A percentile compares a stretch with the other conserved stretches of the same genome.
These are phyloP conservation scores for Nitzschia sp. DNA, from an alignment of 108 stramenopile genomes.

Conservation along the genomic window DNA sequence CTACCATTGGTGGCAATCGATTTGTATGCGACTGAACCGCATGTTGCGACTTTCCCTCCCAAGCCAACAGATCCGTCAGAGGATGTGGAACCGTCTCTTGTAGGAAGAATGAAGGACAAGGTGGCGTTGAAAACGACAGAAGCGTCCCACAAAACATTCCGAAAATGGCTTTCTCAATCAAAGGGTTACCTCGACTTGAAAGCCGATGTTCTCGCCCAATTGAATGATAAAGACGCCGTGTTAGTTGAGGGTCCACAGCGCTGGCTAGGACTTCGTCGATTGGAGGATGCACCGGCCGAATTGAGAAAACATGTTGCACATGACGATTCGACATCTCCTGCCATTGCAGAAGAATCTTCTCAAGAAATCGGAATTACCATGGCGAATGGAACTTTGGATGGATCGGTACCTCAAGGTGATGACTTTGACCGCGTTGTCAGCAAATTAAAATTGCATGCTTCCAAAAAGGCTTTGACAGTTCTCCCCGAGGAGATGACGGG, in stretches of 20 bases:
- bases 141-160: constrained; percentile 70
- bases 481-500: constrained; percentile 78
- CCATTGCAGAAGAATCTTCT: constrained; percentile 52
- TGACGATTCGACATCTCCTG: constrained; percentile 32
- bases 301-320: constrained; percentile 26
- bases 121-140: constrained; percentile 50
- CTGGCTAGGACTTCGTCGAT: constrained; percentile 65
- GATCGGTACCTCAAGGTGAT: constrained; percentile 57
- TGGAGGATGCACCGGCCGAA: constrained; percentile 51
- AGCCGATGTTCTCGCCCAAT: constrained; percentile 41
- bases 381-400: constrained; percentile 70
- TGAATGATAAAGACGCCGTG: constrained; percentile 30
- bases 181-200: constrained; percentile 49
- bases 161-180: constrained; percentile 70
- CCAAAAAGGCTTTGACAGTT: constrained; percentile 74
- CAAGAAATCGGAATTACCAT: constrained; percentile 48
- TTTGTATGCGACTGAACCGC: constrained; percentile 58
- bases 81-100: constrained; percentile 15
- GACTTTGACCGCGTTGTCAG: constrained; percentile 81
- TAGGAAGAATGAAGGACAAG: constrained; percentile 52
- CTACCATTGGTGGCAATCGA: constrained; percentile 80
- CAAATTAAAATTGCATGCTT: constrained; percentile 57
- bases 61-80: constrained; percentile 27
- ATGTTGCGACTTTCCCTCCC: constrained; percentile 75
- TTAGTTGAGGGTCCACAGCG: constrained; percentile 57